These are phyloP conservation scores for Cladosporium sp. DNA, from an alignment of 2,329 filamentous ascomycete genomes.

Conservation along the genomic window DNA sequence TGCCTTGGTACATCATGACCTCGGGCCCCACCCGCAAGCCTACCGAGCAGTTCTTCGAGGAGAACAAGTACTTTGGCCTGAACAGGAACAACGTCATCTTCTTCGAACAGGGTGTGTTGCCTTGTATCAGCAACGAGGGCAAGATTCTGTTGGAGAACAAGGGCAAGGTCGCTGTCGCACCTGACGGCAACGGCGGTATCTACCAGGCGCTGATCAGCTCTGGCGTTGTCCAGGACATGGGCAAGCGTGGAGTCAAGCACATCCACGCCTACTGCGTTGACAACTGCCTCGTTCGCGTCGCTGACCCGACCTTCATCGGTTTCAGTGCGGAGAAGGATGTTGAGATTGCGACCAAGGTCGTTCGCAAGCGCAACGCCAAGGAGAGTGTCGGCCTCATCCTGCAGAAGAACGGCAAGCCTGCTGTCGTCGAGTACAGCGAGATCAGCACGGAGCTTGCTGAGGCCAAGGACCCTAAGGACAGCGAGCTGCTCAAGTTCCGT, in stretches of 20 bases:
- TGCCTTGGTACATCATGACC: conserved; percentile 99
- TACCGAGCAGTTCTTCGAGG: conserved; percentile 87
- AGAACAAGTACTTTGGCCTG: conserved; percentile 87
- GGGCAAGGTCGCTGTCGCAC: conserved; percentile 84
- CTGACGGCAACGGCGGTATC: conserved; percentile 93
- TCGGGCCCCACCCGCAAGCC: conserved; percentile 86
- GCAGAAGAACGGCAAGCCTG: conserved; percentile 89
- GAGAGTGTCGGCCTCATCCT: conserved; percentile 94
- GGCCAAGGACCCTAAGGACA: conserved; percentile 75
- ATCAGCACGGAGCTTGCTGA: conserved; percentile 86
- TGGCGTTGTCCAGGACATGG: conserved; percentile 80
- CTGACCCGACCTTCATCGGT: conserved; percentile 90
- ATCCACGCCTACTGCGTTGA: conserved; percentile 98
- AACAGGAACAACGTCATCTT: conserved; percentile 78
- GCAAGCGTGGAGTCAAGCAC: conserved; percentile 81
- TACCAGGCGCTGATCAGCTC: conserved; percentile 84
- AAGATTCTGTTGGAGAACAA: conserved; percentile 94
- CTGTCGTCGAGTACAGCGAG: conserved; percentile 98
- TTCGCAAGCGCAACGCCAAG: conserved; percentile 92
- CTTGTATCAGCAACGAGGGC: conserved; percentile 94
- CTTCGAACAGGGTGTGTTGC: conserved; percentile 94
- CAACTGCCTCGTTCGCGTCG: conserved; percentile 99
- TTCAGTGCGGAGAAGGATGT: conserved; percentile 83
- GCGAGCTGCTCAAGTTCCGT: conserved; percentile 83
- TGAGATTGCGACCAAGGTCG: conserved; percentile 98